Base-by-base conservation (phyloP, 176 grass and related monocot species). In the Carex parvula region DNA sequence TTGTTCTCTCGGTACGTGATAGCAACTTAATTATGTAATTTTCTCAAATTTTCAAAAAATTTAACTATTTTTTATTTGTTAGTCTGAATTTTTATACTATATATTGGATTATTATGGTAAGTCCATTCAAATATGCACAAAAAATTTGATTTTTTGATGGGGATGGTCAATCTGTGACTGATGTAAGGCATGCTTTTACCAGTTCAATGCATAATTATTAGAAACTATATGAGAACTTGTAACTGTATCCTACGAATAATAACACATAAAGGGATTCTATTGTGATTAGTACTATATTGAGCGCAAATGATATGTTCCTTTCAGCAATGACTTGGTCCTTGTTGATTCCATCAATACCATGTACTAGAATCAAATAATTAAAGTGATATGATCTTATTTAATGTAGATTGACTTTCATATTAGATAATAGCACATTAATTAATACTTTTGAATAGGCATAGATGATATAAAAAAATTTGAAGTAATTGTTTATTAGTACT, bases 1-100 rank as follows among this genome's bases (percentile, higher is more conserved):
- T 5, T 89, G 85, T 81, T 87, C 85, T 1, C 46, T 98, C 14
- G 96, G 80, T 82, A 66, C 8, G 79, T 64, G 79, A 16, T 20
- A 16, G 9, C 20, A 29, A 52, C 70, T 52, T 48, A 26, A 26
- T 26, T 26, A 6, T 21, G 8, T 74, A 50, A 46, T 74, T 30
- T 54, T 50, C 10, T 50, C 46, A 44, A 44, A 44, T 12, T 50
- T 50, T 50, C 5, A 39, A 5, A 39, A 39, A 39, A 5, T 39
- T 39, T 1, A 39, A 39, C 5, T 39, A 39, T 48, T 48, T 48
- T 48, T 48, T 48, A 48, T 48, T 48, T 48, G 8, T 48, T 48
- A 6, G 37, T 41, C 37, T 41, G 37, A 6, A 41, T 6, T 41
- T 39, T 41, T 41, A 41, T 41, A 41, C 37, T 41, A 41, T 41